Evolutionary conservation across 257 asterid genomes (phyloP), one percentile per base, ranked within the genome.

Genomic region (Solanum habrochaites): DNA sequence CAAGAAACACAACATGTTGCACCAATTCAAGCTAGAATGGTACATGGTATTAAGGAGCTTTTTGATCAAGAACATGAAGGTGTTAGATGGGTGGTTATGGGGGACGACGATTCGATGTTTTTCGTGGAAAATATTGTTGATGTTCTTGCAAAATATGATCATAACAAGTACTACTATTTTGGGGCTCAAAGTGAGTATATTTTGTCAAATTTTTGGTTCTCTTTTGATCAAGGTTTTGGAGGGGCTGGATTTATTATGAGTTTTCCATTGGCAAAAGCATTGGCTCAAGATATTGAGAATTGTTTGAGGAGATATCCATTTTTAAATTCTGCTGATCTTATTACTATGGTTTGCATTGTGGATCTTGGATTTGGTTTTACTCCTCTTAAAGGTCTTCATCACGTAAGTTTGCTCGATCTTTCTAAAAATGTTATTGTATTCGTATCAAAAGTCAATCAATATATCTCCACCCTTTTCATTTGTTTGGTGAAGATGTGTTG

Each of bases 231-330:
- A 86, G 97, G 94, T 31, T 94, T 93, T 60, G 97, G 97, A 1
- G 97, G 97, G 0, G 97, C 92, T 2, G 95, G 97, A 85, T 92
- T 94, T 42, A 91, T 92, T 83, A 4, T 91, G 89, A 94, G 97
- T 52, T 93, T 90, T 18, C 90, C 97, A 11, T 62, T 94, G 88
- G 95, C 92, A 20, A 85, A 64, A 40, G 95, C 95, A 0, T 82
- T 94, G 77, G 97, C 75, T 6, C 83, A 80, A 88, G 93, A 91
- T 69, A 90, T 94, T 91, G 91, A 94, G 1, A 91, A 88, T 1
- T 94, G 97, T 43, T 86, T 94, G 66, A 67, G 87, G 3, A 89
- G 97, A 73, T 90, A 94, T 49, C 92, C 92, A 0, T 4, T 82
- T 11, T 72, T 91, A 3, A 64, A 29, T 16, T 91, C 95, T 3